Base-by-base conservation (phyloP, 2,329 filamentous ascomycete genomes). In the Apiospora hydei region DNA sequence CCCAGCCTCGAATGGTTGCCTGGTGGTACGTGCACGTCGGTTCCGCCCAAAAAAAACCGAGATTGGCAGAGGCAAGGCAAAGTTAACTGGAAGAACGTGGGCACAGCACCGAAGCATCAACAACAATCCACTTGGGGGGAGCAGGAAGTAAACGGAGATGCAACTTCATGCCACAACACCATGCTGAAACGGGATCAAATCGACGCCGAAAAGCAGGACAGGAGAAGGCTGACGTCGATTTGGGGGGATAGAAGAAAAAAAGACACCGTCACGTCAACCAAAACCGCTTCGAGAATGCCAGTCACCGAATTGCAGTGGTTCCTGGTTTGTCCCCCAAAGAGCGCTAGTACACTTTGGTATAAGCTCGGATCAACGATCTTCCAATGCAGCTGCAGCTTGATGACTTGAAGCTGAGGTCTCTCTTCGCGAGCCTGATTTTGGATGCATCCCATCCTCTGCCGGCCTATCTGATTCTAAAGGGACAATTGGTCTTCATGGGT, bases 1-100 rank as follows among this genome's bases (percentile, higher is more conserved):
- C 57, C 57, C 57, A 64, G 57, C 57, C 57, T 64, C 34, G 57
- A 64, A 64, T 64, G 41, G 57, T n/a, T 64, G 57, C 57, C 57
- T 64, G 57, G 57, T 64, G 57, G 57, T 64, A 64, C 57, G 57
- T 64, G 57, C 57, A 41, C 57, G 30, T 61, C 53, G 10, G 57
- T 64, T 64, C 57, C 57, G 57, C 57, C 53, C 53, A 21, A 11
- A 64, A 57, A 30, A 41, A 64, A 41, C 21, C 57, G 57, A 64
- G 18, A n/a, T 64, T 64, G 57, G 57, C n/a, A 41, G 57, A 21
- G 16, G 24, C 26, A 34, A 64, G 21, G 5, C 18, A 21, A 41
- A 21, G 57, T 38, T 64, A 64, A 64, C 34, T 38, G 34, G 34
- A 5, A 38, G 34, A 64, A n/a, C 34, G 30, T 64, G 57, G 34